Evolutionary conservation across 78 protist species (phyloP), one percentile per base, ranked within the genome.

Genomic region (Chrysochromulina parva): DNA sequence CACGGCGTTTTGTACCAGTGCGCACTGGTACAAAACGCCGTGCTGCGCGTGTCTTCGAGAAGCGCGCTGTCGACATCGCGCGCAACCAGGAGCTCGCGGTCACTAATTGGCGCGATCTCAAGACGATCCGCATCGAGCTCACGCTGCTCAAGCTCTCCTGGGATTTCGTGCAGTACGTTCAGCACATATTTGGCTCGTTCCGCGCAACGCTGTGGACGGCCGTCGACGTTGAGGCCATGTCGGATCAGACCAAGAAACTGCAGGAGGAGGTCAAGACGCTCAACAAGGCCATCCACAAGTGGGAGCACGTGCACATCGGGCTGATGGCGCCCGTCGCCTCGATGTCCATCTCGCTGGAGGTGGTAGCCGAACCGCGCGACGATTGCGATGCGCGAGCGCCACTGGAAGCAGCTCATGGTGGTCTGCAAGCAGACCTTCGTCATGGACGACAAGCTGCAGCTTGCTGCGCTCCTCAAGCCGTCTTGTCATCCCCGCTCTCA

Each of bases 401-500:
- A 97, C 85, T 97, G 98, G 98, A 78, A 93, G 62, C 88, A 91
- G 88, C 93, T 97, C 53, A 92, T 94, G 94, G 6, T 53, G 66
- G 90, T 78, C 24, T 94, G 96, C n/a, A 82, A 74, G 54, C 85
- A 47, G 59, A 11, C 50, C 26, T 88, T 94, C 53, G n/a, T 5
- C 59, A 81, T 94, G 93, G 88, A 87, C 76, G 92, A 73, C 81
- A 76, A 92, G 48, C 94, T 96, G 74, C 10, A 59, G 10, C 92
- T 97, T 57, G 82, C 60, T 19, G 93, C 93, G n/a, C 90, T 97
- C 48, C 93, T 97, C 20, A 76, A 59, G 95, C 17, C 94, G 99
- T 48, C 93, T 97, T 7, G 99, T 97, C 80, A 94, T 97, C 88
- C 96, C 99, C 3, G 96, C 97, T 38, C 95, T 97, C 26, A 97